These are phyloP conservation scores for Dendrocalamus latiflorus DNA, from an alignment of 202 grass and related monocot species.

Conservation along the genomic window DNA sequence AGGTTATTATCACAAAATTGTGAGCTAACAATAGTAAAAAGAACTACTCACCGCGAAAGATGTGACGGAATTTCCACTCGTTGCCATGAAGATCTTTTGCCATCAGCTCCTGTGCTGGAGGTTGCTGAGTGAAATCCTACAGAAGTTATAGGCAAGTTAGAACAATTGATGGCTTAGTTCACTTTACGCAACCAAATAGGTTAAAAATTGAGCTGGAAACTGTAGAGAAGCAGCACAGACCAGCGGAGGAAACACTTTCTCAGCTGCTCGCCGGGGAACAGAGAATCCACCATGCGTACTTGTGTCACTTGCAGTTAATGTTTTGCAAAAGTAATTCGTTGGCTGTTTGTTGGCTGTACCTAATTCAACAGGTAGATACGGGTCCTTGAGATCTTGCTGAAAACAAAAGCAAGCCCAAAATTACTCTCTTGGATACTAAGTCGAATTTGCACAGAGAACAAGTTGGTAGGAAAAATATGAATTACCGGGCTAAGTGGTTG, in stretches of 20 bases:
- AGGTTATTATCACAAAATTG: neutral
- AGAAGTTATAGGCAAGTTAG: slow-evolving; percentile 24
- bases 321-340: slow-evolving; percentile 99
- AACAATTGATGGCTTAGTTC: neutral
- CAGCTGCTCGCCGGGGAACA: slow-evolving; percentile 93
- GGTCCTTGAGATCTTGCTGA: slow-evolving; percentile 96
- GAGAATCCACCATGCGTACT: slow-evolving; percentile 98
- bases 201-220: slow-evolving; percentile 11
- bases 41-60: slow-evolving; percentile 69
- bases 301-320: too few species aligned
- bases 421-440: slow-evolving; percentile 17
- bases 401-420: slow-evolving; percentile 37
- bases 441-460: neutral
- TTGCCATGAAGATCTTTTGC: slow-evolving; percentile 98
- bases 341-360: slow-evolving; percentile 83
- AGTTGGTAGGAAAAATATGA: neutral
- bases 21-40: neutral
- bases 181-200: neutral
- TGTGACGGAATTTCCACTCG: slow-evolving; percentile 97
- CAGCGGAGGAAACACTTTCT: slow-evolving; percentile 98
- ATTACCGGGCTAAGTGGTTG: slow-evolving; percentile 86
- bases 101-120: slow-evolving; percentile 88
- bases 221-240: slow-evolving; percentile 38
- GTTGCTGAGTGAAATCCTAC: slow-evolving; percentile 91
- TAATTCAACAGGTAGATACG: slow-evolving; percentile 84